Evolutionary conservation across 208 protist genomes (phyloP), one percentile per base, ranked within the genome.

Genomic region (Wallacemonas sp.): DNA sequence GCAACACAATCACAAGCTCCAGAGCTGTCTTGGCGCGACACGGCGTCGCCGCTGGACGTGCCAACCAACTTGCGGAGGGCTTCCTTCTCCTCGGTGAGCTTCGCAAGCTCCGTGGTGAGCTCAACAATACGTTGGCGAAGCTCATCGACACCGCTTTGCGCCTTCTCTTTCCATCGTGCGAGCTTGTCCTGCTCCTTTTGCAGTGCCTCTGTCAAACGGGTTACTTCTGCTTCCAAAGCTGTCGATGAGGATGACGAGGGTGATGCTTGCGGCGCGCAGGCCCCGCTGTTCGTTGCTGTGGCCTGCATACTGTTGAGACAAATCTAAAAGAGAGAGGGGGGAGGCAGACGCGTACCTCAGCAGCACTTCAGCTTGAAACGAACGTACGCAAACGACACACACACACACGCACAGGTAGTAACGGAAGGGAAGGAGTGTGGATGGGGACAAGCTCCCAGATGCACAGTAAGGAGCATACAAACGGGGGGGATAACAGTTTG

Each of bases 121-220:
- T 88, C 72, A 1, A 86, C 56, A 14, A 94, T 77, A 12, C 80
- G 83, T n/a, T 56, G 46, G 5, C 91, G 76, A 36, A 94, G 52
- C 60, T 88, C 70, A n/a, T 93, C 82, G 12, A 94, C 87, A 2
- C 84, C 91, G 17, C 30, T 34, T 49, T 96, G 83, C 2, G 88
- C 80, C 66, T 88, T 87, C 27, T 76, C 77, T 44, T 94, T 93
- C 88, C 91, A 96, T 4, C 49, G 43, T 21, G 30, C 54, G 19
- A 96, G 73, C 43, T 92, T 88, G n/a, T 80, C 65, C 38, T 89
- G 54, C 11, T 77, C 78, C 23, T 85, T 74, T 34, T 48, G 33
- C 6, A 92, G 76, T 55, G 89, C 82, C n/a, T 70, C 73, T 24
- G 67, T 65, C 27, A 93, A 67, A 2, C 66, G 72, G 16, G 4